phyloP scores from a whole-genome alignment of 306 rosid species.

The Pueraria montana region DNA sequence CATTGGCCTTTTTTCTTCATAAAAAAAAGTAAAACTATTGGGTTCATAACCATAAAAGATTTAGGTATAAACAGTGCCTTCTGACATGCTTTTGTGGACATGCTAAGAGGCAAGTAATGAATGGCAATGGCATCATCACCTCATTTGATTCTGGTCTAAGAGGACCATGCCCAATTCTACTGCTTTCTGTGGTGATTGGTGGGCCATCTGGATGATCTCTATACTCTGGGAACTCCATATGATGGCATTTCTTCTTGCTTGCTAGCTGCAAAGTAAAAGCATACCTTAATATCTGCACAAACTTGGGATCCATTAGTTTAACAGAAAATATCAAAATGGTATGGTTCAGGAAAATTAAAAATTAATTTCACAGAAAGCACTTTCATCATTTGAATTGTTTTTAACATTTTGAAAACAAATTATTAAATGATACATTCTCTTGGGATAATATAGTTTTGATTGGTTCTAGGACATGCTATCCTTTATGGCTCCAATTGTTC shows the following conservation, averaged over 20 bases:
- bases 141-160: slow-evolving; percentile 1
- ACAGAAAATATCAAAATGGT: neutral
- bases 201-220: neutral
- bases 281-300: neutral
- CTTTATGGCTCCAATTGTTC: neutral
- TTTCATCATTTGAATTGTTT: neutral
- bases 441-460: slow-evolving; percentile 7
- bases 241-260: neutral
- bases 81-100: neutral
- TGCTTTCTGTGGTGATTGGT: neutral
- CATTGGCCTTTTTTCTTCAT: neutral
- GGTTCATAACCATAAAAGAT: neutral
- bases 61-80: neutral
- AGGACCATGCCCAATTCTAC: slow-evolving; percentile 6
- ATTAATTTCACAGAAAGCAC: neutral
- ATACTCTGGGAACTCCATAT: neutral
- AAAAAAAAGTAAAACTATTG: neutral
- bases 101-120: neutral
- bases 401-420: neutral
- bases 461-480: neutral
- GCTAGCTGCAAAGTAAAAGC: slow-evolving; percentile 17
- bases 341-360: neutral
- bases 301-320: neutral
- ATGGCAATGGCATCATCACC: slow-evolving; percentile 15
- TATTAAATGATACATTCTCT: neutral